Evolutionary conservation across 2,329 filamentous ascomycete genomes (phyloP), one percentile per base, ranked within the genome.

Genomic region (Catunica adiposa): DNA sequence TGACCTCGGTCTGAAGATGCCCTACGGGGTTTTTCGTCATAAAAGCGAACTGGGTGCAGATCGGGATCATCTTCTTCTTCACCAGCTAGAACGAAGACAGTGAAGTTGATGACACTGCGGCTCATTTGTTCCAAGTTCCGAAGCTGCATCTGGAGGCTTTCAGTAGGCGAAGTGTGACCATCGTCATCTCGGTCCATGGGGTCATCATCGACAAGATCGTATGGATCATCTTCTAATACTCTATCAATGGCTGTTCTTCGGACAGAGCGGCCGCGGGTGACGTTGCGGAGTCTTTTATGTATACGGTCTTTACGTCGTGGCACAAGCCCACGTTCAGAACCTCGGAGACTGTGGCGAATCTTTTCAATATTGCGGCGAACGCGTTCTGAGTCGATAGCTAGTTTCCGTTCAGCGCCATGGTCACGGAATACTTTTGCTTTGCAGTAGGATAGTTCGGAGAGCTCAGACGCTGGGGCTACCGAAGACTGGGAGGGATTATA

Each of bases 341-440:
- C 56, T 3, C 53, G 56, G 1, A 58, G 53, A 6, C 47, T 55
- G 20, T 95, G 89, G 68, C 94, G 94, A 50, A 96, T 72, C 69
- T 96, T 97, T 64, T 96, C 90, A 62, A 97, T 96, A 0, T 85
- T 87, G 70, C 96, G 97, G 69, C 94, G 94, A 61, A 97, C 86
- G 63, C 97, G 90, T 0, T 87, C 86, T 7, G 96, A 79, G 62
- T 97, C 90, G 65, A 97, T 97, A 15, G 89, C 89, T 1, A 97
- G 76, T 66, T 97, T 97, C 53, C 90, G 81, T 68, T 97, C 90
- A 0, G 92, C 92, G 23, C 90, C 90, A 63, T 97, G 92, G 65
- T 97, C 90, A 60, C 90, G 80, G 74, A 97, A 97, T 2, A 97
- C 79, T 68, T 97, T 97, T 59, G 96, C 90, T 69, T 94, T 96